Evolutionary conservation across 108 stramenopile genomes (phyloP), one percentile per base, ranked within the genome.

Genomic region (Cyclotella sp.): DNA sequence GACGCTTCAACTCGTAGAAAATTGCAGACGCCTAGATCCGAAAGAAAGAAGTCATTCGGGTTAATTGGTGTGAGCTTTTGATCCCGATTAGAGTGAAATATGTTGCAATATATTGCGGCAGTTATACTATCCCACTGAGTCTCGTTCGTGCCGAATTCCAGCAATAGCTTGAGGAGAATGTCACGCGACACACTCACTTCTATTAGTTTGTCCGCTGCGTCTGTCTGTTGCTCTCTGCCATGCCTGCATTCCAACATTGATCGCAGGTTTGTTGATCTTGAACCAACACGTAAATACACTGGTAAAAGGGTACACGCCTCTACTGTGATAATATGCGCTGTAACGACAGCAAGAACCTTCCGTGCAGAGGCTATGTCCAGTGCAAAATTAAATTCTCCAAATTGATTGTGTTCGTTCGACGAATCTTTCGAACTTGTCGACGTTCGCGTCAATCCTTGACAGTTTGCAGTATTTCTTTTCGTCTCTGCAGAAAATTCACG

Each of bases 301-400:
- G 78, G 78, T 30, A 72, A 63, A 44, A 79, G 64, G 15, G 78
- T 79, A 51, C 78, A 79, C 29, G 78, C 70, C 34, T 79, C 78
- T 44, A 79, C 44, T 40, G 78, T 61, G 29, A 79, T 66, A 0
- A 79, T 52, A 44, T 60, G 70, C 3, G 55, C 54, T 10, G 46
- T 43, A 14, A 72, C 18, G 15, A 41, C 16, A 14, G 78, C 62
- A 29, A 72, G 40, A 16, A 72, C 49, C 13, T 29, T 39, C 47
- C 64, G 49, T 10, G 70, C 70, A 40, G 78, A 58, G 21, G 24
- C 54, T 22, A 79, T 72, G 49, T 79, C 70, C 8, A 79, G 46
- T 15, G 78, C 78, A 65, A 79, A 79, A 41, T 79, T 79, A 40
- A 79, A 79, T 26, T 79, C 78, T 46, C 78, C 78, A 67, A 79